These are phyloP conservation scores for Xerocomellus intermedius DNA, from an alignment of 768 basidiomycete genomes.

Conservation along the genomic window DNA sequence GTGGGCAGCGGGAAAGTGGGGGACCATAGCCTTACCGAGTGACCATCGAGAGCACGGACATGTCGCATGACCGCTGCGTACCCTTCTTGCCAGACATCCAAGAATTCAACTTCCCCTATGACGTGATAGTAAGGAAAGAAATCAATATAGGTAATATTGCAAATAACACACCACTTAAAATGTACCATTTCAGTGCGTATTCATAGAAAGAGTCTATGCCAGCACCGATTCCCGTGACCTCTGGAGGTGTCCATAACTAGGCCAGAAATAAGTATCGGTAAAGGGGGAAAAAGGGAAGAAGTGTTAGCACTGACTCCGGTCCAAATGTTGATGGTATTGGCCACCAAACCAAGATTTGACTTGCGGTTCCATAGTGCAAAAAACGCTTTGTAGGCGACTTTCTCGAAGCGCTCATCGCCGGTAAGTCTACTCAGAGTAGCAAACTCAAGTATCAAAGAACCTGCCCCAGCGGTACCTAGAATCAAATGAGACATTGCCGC, in stretches of 20 bases:
- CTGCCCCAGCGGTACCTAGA: slow-evolving; percentile 87
- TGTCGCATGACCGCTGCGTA: slow-evolving; percentile 87
- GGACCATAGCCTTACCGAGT: slow-evolving; percentile 57
- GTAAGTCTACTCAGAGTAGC: slow-evolving; percentile 90
- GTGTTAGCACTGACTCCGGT: slow-evolving; percentile 59
- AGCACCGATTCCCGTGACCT: slow-evolving; percentile 82
- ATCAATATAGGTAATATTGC: background rate
- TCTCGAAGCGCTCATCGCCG: slow-evolving; percentile 87
- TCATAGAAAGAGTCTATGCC: slow-evolving; percentile 97
- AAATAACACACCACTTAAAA: slow-evolving; percentile 62
- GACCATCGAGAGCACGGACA: slow-evolving; percentile 77
- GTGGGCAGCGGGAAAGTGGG: background rate
- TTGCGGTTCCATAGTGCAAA: slow-evolving; percentile 93
- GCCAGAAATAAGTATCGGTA: slow-evolving; percentile 7
- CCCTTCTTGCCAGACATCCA: slow-evolving; percentile 82
- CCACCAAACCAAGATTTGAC: slow-evolving; percentile 80
- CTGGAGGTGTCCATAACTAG: slow-evolving; percentile 71
- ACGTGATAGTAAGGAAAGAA: background rate
- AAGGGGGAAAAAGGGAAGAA: background rate
- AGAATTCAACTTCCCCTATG: slow-evolving; percentile 72
- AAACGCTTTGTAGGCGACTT: slow-evolving; percentile 85
- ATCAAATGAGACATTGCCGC: slow-evolving; percentile 5
- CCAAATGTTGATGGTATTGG: slow-evolving; percentile 84
- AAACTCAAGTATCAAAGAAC: slow-evolving; percentile 91
- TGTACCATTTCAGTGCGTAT: slow-evolving; percentile 91